Evolutionary conservation across 2,329 filamentous ascomycete species (phyloP).

Genomic region (Eutypa lata): DNA sequence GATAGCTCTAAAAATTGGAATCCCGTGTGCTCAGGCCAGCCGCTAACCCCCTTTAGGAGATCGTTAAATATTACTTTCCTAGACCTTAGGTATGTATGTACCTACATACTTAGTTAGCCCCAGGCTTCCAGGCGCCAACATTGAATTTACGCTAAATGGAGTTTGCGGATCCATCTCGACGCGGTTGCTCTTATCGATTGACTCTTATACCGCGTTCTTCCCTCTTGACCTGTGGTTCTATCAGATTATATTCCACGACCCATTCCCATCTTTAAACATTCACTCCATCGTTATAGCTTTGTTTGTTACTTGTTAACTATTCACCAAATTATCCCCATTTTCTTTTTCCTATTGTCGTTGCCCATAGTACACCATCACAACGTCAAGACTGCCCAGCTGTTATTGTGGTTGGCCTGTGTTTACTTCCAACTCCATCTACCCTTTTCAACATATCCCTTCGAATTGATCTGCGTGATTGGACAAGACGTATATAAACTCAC

Average conservation of each 20-base stretch:
- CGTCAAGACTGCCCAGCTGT: background rate
- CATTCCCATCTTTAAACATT: background rate
- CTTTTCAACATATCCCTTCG: background rate
- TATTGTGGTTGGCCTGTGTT: background rate
- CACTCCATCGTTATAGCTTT: background rate
- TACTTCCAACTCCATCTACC: background rate
- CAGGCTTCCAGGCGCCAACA: no score
- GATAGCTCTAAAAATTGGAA: no score
- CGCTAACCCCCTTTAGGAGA: no score
- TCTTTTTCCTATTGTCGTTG: background rate
- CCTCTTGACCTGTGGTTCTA: background rate
- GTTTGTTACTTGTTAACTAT: background rate
- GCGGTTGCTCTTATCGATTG: background rate
- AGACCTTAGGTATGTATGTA: no score
- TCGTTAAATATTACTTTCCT: no score
- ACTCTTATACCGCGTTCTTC: background rate
- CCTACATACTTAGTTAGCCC: no score
- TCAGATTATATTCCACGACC: background rate
- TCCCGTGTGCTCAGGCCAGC: no score
- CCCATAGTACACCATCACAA: background rate
- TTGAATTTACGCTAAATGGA: no score
- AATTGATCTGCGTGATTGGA: background rate
- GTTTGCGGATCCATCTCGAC: background rate
- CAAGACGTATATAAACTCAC: background rate
- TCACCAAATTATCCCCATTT: background rate